Evolutionary conservation across 306 rosid genomes (phyloP), one percentile per base, ranked within the genome.

Genomic region (Cotoneaster glaucophyllus): DNA sequence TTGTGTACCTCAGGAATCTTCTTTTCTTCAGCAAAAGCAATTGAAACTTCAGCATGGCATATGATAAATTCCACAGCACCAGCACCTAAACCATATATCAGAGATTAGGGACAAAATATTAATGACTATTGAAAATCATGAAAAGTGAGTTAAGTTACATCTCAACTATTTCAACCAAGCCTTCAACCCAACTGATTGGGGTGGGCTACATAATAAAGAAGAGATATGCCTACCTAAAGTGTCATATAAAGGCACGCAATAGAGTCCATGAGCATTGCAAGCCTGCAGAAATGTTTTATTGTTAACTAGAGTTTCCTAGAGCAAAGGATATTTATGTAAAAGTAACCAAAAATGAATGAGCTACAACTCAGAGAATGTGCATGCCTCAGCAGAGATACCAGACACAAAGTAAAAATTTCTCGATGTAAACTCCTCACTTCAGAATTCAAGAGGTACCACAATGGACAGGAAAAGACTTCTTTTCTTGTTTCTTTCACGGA

Each of bases 241-340:
- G 78, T 95, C 98, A 70, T 95, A 95, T 63, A 95, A 81, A 80
- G 98, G 98, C 71, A 95, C 98, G 78, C 98, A 95, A 70, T 82
- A 90, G 80, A 95, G 93, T 68, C 88, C 98, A 79, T 92, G 96
- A 80, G 97, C 98, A 83, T 95, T 95, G 89, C 93, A 90, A 56
- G 98, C 97, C 98, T 95, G 96, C 86, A 86, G 52, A 56, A 71
- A 67, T 31, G 4, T 59, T 31, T 22, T 14, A 64, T 64, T 61
- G 77, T 26, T 53, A 71, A 75, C 83, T 6, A 81, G 70, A 85
- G 26, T 18, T 14, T 50, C 48, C 5, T 53, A 74, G 73, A 43
- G 41, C 71, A 73, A 59, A 81, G 70, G 61, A 73, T 48, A 22
- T 39, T 69, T 21, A 57, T 45, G 75, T 73, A 76, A 71, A 12